Conservation (phyloP, 2,329 filamentous ascomycete species). For the Claviceps maximensis region DNA sequence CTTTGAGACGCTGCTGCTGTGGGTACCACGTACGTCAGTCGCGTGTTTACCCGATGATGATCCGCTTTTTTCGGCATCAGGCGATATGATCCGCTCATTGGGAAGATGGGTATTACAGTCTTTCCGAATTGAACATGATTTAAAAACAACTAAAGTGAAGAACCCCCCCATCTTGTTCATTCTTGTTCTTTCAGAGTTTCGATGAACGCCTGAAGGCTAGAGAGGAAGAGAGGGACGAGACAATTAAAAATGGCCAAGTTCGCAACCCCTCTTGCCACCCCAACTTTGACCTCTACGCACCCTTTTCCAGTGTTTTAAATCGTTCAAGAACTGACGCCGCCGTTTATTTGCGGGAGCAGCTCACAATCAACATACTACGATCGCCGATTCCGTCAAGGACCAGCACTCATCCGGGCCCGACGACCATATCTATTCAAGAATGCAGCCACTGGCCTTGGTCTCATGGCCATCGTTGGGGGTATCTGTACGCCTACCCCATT, state of each 20-base stretch:
- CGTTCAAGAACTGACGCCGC: background rate
- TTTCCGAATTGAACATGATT: no score
- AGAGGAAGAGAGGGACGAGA: background rate
- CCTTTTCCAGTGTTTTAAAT: background rate
- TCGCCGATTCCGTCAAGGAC: slow-evolving; percentile 68
- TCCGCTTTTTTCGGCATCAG: background rate
- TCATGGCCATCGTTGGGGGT: slow-evolving; percentile 62
- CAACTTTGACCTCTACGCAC: background rate
- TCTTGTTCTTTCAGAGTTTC: background rate
- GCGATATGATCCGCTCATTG: background rate
- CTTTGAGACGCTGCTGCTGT: no score
- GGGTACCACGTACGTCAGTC: background rate
- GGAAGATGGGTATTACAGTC: background rate
- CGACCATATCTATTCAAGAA: slow-evolving; percentile 90
- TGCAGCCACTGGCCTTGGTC: slow-evolving; percentile 60
- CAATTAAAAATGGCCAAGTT: slow-evolving; percentile 1
- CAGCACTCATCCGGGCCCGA: slow-evolving; percentile 80
- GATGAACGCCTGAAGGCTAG: background rate
- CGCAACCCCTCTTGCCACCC: background rate
- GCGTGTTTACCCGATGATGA: slow-evolving; percentile 3
- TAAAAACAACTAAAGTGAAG: background rate
- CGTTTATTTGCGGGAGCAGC: slow-evolving; percentile 13
- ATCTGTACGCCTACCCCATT: slow-evolving; percentile 72
- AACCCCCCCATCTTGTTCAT: background rate
- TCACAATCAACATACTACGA: slow-evolving; percentile 74